Evolutionary conservation across 2,329 filamentous ascomycete genomes (phyloP).

Genomic region (Colletotrichum camelliae): DNA sequence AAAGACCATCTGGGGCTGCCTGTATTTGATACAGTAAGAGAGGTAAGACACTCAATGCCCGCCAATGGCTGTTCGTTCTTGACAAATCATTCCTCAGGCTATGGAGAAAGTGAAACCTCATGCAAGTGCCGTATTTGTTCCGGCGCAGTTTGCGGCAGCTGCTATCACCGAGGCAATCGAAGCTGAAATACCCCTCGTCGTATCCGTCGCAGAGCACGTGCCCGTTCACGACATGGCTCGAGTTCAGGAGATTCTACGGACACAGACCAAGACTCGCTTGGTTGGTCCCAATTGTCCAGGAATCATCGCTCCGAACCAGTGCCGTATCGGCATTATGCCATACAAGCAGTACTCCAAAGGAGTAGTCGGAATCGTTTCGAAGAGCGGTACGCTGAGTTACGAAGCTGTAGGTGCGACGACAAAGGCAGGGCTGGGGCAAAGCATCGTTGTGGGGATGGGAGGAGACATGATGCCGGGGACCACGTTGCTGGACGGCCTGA

Average conservation of each 20-base stretch:
- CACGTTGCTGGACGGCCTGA: slow-evolving; percentile 73
- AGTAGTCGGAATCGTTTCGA: slow-evolving; percentile 77
- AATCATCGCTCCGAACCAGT: slow-evolving; percentile 77
- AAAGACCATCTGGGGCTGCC: slow-evolving; percentile 37
- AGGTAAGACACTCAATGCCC: slow-evolving; percentile 26
- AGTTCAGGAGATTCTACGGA: slow-evolving; percentile 71
- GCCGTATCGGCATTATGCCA: slow-evolving; percentile 51
- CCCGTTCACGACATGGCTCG: slow-evolving; percentile 79
- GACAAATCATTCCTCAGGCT: slow-evolving; percentile 28
- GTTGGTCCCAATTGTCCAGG: slow-evolving; percentile 84
- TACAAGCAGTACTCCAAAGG: slow-evolving; percentile 55
- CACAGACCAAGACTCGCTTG: slow-evolving; percentile 73
- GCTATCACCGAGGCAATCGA: slow-evolving; percentile 80
- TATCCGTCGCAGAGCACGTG: slow-evolving; percentile 81
- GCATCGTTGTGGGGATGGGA: slow-evolving; percentile 78
- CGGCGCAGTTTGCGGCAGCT: slow-evolving; percentile 67
- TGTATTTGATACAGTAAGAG: slow-evolving; percentile 37
- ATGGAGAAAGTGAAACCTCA: slow-evolving; percentile 56
- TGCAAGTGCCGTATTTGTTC: slow-evolving; percentile 77
- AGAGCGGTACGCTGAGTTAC: slow-evolving; percentile 81
- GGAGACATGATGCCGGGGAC: slow-evolving; percentile 77
- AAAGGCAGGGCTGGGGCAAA: slow-evolving; percentile 77
- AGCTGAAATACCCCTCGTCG: slow-evolving; percentile 78
- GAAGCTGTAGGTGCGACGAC: slow-evolving; percentile 80
- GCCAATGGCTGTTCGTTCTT: not conserved